Base-by-base conservation (phyloP, 352 stramenopile species). In the Pythium myriotylum region DNA sequence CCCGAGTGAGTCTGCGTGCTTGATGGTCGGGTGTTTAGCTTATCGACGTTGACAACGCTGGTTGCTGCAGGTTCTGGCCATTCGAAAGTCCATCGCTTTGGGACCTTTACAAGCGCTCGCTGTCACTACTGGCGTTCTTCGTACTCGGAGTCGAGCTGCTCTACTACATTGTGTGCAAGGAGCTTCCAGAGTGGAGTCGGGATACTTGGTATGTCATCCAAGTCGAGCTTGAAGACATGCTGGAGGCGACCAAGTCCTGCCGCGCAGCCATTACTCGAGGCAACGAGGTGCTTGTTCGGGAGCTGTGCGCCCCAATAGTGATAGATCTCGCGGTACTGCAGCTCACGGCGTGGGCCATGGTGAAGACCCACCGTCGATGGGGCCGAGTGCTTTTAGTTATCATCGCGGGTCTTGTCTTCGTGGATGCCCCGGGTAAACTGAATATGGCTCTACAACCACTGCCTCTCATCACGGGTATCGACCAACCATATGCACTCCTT, bases 401-500 rank as follows among this genome's bases (percentile, higher is more conserved):
- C 3, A 72, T 92, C 47, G 72, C 70, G 9, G 43, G 63, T 19
- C 48, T 81, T 22, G 75, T 86, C 50, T 70, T 79, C 20, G n/a
- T 80, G 32, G 74, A 91, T 57, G 42, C 74, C 0, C 82, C 82
- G 10, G 56, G 67, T 5, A 72, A 73, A 51, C 41, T 89, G 37
- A 84, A 81, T 27, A 59, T 77, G n/a, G 68, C 68, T 17, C 77
- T 84, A 12, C 84, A 89, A 59, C 81, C 82, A 19, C 45, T 76
- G 2, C 82, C 86, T 1, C 57, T 79, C 24, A 91, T 95, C 37
- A 42, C 58, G 29, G 64, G 60, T 12, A 67, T 92, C 32, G 86
- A 95, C 40, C 84, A 86, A 0, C 72, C 65, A 4, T 95, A 81
- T 51, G 84, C 84, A 9, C 62, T 95, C 33, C 41, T 93, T 8